Conservation (phyloP, 495 filamentous ascomycete genomes). For the Penicillium manginii region DNA sequence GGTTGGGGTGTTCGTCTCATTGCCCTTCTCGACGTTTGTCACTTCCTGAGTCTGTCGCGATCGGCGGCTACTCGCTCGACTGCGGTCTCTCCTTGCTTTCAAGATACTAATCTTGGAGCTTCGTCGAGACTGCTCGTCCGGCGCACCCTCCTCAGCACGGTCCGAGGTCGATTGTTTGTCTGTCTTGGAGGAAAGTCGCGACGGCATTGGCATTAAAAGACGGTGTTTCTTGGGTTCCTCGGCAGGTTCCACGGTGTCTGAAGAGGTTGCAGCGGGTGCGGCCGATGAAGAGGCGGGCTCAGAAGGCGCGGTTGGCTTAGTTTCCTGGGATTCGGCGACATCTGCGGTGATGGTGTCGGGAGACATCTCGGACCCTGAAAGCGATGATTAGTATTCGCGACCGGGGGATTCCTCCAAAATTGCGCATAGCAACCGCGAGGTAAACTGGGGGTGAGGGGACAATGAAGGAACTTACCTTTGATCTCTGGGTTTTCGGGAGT, state of each 20-base stretch:
- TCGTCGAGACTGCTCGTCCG: constrained; percentile 63
- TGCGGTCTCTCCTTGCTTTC: constrained; percentile 68
- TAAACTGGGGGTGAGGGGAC: neutral
- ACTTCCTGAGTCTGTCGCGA: constrained; percentile 51
- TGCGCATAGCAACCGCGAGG: neutral
- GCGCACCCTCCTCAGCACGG: constrained; percentile 66
- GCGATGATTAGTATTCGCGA: constrained; percentile 20
- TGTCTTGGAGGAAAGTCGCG: constrained; percentile 67
- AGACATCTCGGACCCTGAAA: constrained; percentile 35
- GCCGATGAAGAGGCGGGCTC: constrained; percentile 24
- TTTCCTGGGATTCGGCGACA: constrained; percentile 31
- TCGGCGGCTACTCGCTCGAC: constrained; percentile 64
- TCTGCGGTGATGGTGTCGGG: constrained; percentile 32
- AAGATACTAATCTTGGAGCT: constrained; percentile 73
- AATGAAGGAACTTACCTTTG: constrained; percentile 20
- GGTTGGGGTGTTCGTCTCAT: constrained; percentile 27
- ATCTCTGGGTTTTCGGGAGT: constrained; percentile 32
- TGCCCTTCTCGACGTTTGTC: constrained; percentile 43
- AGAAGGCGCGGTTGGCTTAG: constrained; percentile 30
- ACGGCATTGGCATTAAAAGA: constrained; percentile 63
- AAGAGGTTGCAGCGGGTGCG: constrained; percentile 17
- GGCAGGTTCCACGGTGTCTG: constrained; percentile 19
- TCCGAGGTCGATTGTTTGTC: constrained; percentile 64
- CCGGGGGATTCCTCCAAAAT: constrained; percentile 1
- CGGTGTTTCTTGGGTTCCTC: constrained; percentile 58